Conservation (phyloP, 140 eudicot genomes). For the Ambrosia hybrid region DNA sequence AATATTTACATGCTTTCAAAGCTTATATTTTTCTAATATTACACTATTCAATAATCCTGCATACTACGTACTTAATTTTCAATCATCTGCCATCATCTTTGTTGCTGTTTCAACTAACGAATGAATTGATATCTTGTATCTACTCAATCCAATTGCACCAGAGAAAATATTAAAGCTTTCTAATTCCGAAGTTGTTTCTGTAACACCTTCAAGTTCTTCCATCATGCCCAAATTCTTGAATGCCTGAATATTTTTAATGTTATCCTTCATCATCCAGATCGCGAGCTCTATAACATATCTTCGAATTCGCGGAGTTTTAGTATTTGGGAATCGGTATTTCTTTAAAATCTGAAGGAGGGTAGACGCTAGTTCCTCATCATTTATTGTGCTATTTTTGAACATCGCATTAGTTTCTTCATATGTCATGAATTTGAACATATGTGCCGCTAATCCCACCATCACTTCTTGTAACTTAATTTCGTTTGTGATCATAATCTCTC, state of each 20-base stretch:
- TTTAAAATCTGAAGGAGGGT: slow-evolving; percentile 46
- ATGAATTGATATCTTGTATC: slow-evolving; percentile 63
- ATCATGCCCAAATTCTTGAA: slow-evolving; percentile 63
- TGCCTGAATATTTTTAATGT: slow-evolving; percentile 33
- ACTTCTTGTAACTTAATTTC: slow-evolving; percentile 77
- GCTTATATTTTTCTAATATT: slow-evolving; percentile 16
- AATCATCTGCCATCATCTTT: slow-evolving; percentile 40
- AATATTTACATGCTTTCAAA: slow-evolving; percentile 30
- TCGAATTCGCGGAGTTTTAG: slow-evolving; percentile 66
- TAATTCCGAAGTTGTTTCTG: slow-evolving; percentile 75
- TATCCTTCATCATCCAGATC: slow-evolving; percentile 83
- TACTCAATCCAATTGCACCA: slow-evolving; percentile 76
- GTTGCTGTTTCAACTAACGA: slow-evolving; percentile 67
- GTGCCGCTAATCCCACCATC: slow-evolving; percentile 79
- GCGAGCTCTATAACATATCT: slow-evolving; percentile 70
- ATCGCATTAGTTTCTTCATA: slow-evolving; percentile 46
- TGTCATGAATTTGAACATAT: slow-evolving; percentile 66
- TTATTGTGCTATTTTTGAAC: slow-evolving; percentile 45
- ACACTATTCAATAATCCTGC: slow-evolving; percentile 8
- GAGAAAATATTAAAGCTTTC: slow-evolving; percentile 92
- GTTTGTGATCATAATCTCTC: slow-evolving; percentile 53
- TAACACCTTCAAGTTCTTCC: slow-evolving; percentile 57
- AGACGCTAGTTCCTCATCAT: slow-evolving; percentile 46
- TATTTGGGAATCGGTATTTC: slow-evolving; percentile 53
- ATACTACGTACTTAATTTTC: neutral